phyloP scores from a whole-genome alignment of 1,139 yeast species.

The Spathaspora sp. region DNA sequence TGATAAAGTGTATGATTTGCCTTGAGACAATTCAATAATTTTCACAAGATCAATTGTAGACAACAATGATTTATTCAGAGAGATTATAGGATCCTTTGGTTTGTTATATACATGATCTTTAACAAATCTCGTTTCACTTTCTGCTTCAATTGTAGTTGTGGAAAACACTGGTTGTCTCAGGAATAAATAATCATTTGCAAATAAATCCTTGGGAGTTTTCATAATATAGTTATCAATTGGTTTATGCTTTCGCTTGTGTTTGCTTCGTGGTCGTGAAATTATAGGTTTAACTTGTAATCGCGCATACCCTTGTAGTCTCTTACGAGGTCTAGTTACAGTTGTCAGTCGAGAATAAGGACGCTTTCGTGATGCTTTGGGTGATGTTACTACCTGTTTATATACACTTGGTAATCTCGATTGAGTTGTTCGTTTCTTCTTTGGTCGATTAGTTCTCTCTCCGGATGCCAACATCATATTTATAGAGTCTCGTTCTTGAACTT shows the following conservation, averaged over 20 bases:
- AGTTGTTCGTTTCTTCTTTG: slow-evolving; percentile 3
- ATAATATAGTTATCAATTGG: slow-evolving; percentile 1
- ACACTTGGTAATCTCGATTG: neutral
- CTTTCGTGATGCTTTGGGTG: neutral
- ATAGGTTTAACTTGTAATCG: neutral
- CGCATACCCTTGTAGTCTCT: neutral
- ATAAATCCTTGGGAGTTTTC: slow-evolving; percentile 11
- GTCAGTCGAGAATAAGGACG: neutral
- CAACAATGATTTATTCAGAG: slow-evolving; percentile 8
- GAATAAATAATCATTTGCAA: slow-evolving; percentile 19
- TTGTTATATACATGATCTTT: slow-evolving; percentile 5
- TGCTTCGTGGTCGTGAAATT: neutral
- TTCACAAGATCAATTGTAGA: slow-evolving; percentile 20
- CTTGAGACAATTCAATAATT: slow-evolving; percentile 23
- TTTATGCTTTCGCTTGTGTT: neutral
- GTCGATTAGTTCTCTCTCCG: neutral
- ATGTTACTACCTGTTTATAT: neutral
- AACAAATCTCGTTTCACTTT: slow-evolving; percentile 21
- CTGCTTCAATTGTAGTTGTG: slow-evolving; percentile 41
- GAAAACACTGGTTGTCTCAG: slow-evolving; percentile 30
- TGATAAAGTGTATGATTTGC: slow-evolving; percentile 19
- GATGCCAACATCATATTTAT: slow-evolving; percentile 22
- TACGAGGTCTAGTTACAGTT: neutral
- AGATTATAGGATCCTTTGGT: neutral
- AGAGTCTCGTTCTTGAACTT: slow-evolving; percentile 19